Conservation (phyloP, 202 grass and related monocot genomes). For the Bolboschoenoplectus hybrid region DNA sequence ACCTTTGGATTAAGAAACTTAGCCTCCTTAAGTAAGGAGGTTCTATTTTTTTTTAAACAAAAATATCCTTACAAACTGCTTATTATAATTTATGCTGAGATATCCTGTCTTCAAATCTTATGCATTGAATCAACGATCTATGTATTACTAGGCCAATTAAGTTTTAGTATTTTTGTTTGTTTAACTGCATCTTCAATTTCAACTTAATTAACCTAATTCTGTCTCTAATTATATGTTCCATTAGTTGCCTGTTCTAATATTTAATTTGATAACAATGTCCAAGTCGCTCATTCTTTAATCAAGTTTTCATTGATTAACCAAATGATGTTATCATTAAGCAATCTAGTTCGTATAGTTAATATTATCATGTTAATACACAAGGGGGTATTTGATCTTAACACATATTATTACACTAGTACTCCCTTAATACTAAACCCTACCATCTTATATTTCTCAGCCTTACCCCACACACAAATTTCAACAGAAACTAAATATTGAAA, state of each 20-base stretch:
- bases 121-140: background rate
- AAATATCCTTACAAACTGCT: background rate
- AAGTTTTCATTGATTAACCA: background rate
- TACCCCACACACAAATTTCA: background rate
- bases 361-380: background rate
- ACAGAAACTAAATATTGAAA: slow-evolving; percentile 2
- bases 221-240: background rate
- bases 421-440: background rate
- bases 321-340: background rate
- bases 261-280: background rate
- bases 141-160: background rate
- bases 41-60: background rate
- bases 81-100: background rate
- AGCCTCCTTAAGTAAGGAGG: background rate
- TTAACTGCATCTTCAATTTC: background rate
- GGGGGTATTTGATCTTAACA: background rate
- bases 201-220: background rate
- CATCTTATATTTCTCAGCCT: background rate
- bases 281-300: background rate
- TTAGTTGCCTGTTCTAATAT: background rate
- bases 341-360: background rate
- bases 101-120: background rate
- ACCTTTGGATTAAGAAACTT: background rate
- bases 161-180: background rate
- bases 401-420: background rate